These are phyloP conservation scores for Penicillium sp. DNA, from an alignment of 2,329 filamentous ascomycete species.

Conservation along the genomic window DNA sequence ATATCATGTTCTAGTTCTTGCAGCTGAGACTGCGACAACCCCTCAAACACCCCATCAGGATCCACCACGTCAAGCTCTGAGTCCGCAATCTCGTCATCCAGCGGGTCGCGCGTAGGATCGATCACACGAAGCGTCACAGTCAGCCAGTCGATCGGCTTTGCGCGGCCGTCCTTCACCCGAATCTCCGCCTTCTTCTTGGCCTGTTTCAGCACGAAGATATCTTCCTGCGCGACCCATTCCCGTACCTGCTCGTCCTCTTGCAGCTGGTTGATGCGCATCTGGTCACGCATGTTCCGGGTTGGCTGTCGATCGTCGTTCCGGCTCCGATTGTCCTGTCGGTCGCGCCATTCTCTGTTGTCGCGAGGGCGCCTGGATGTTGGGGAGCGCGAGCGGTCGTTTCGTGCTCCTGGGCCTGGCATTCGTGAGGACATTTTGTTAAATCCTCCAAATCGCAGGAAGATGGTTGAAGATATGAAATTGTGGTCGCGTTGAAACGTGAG, in stretches of 20 bases:
- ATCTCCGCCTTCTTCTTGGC: conserved; percentile 98
- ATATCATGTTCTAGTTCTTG: conserved; percentile 81
- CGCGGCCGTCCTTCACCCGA: conserved; percentile 84
- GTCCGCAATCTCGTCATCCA: conserved; percentile 81
- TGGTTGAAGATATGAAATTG: background rate
- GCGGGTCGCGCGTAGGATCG: conserved; percentile 73
- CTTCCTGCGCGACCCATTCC: conserved; percentile 89
- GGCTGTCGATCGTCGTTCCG: conserved; percentile 23
- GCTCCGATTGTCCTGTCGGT: conserved; percentile 23
- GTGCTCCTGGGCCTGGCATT: conserved; percentile 33
- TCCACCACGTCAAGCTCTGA: conserved; percentile 76
- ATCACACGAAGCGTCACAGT: conserved; percentile 88
- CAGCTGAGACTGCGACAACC: conserved; percentile 66
- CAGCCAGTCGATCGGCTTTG: conserved; percentile 90
- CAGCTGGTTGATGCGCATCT: conserved; percentile 53
- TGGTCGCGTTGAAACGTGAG: conserved; percentile 4
- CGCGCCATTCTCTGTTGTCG: conserved; percentile 31
- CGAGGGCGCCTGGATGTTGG: conserved; percentile 41
- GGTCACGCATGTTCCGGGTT: conserved; percentile 41
- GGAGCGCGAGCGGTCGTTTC: conserved; percentile 45
- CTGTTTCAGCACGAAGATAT: conserved; percentile 93
- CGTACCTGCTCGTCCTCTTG: conserved; percentile 76
- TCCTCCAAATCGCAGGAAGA: background rate
- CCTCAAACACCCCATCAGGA: conserved; percentile 78
- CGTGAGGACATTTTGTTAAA: conserved; percentile 32